Evolutionary conservation across 1,284 basidiomycete species (phyloP).

Genomic region (Puccinia triticina): DNA sequence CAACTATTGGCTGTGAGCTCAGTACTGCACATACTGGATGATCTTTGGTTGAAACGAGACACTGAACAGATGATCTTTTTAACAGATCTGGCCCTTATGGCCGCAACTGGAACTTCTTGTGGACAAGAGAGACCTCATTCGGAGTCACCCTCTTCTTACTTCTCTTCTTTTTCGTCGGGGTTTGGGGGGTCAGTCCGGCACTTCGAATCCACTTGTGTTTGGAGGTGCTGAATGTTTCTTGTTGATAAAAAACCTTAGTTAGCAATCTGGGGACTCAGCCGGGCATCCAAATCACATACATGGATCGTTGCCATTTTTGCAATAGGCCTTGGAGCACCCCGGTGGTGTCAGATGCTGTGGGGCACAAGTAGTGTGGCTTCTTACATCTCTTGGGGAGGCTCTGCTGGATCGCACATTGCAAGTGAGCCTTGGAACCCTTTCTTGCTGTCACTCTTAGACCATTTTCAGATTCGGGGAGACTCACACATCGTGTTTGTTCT

Average conservation of each 20-base stretch:
- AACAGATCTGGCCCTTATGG: constrained; percentile 64
- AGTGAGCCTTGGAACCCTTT: constrained; percentile 33
- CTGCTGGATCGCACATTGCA: constrained; percentile 74
- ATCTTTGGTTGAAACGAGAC: not conserved
- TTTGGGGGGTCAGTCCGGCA: constrained; percentile 71
- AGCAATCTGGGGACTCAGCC: constrained; percentile 74
- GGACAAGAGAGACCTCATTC: constrained; percentile 73
- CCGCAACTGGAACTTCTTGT: constrained; percentile 89
- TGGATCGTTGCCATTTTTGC: constrained; percentile 93
- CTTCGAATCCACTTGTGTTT: not conserved
- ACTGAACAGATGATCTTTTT: not conserved
- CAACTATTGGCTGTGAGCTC: constrained; percentile 86
- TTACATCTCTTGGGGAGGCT: constrained; percentile 87
- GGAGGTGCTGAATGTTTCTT: not conserved
- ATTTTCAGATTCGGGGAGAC: not conserved
- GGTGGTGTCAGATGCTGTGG: constrained; percentile 88
- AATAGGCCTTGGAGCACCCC: constrained; percentile 83
- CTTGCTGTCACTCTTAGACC: too few relatives aligned
- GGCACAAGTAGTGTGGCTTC: constrained; percentile 79
- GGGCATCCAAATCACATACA: constrained; percentile 86
- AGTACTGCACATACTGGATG: not conserved
- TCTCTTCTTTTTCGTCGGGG: constrained; percentile 77
- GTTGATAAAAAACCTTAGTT: not conserved
- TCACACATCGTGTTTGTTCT: constrained; percentile 16
- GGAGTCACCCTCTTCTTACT: constrained; percentile 81